Evolutionary conservation across 169 alveolate species (phyloP).

Genomic region (Plasmodium gonderi): DNA sequence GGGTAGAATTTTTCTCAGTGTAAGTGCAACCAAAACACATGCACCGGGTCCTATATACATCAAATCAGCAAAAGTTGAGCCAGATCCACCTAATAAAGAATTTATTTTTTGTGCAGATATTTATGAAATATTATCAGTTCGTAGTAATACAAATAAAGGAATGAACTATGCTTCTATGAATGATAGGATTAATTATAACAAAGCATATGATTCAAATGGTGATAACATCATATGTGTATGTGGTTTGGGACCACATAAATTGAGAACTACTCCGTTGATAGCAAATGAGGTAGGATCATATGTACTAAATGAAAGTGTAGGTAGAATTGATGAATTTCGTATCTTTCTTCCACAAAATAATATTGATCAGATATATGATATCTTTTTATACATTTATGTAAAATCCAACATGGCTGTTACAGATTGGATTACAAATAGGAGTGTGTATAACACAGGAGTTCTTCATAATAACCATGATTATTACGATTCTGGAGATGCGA

Average conservation of each 20-base stretch:
- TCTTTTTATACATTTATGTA: conserved; percentile 79
- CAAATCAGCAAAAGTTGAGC: conserved; percentile 46
- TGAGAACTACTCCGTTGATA: conserved; percentile 58
- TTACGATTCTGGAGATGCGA: conserved; percentile 12
- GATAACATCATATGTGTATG: conserved; percentile 74
- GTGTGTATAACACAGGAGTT: background rate
- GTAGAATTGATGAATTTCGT: conserved; percentile 84
- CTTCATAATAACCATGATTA: background rate
- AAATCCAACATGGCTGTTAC: conserved; percentile 76
- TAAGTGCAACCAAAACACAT: conserved; percentile 76
- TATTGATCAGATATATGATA: conserved; percentile 77
- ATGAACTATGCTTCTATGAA: background rate
- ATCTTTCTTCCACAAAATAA: conserved; percentile 83
- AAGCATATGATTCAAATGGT: conserved; percentile 42
- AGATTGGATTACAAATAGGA: conserved; percentile 65
- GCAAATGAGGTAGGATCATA: conserved; percentile 81
- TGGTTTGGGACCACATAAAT: conserved; percentile 78
- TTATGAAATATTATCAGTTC: conserved; percentile 37
- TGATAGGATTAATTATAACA: background rate
- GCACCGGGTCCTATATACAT: conserved; percentile 79
- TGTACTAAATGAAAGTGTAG: conserved; percentile 83
- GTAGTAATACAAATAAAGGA: background rate
- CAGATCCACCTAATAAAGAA: conserved; percentile 47
- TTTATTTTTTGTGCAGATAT: conserved; percentile 69
- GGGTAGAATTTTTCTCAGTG: conserved; percentile 78